Evolutionary conservation across 179 eudicot genomes (phyloP), one percentile per base, ranked within the genome.

Genomic region (Drosera spatulata): DNA sequence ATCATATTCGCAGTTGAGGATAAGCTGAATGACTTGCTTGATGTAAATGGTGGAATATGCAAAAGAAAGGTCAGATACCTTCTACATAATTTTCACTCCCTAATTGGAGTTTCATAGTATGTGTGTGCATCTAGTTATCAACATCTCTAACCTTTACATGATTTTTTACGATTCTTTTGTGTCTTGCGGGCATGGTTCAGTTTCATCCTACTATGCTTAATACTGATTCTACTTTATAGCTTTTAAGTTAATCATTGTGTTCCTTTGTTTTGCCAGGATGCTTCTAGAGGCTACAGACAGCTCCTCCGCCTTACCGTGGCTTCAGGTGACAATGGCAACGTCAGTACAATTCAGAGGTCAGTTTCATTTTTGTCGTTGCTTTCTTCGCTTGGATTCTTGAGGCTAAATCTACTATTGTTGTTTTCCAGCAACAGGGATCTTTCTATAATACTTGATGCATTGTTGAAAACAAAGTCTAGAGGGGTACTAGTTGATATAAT

Each of bases 401-500:
- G 33, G 33, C 33, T 22, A 22, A 22, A 22, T 22, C 33, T 22
- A 22, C 33, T 22, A 0, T 22, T 22, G 33, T 22, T 22, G 33
- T 22, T 22, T 22, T 22, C 33, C 33, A 22, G 33, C 33, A 22
- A 22, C 33, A 22, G 33, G 33, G 33, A 22, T 22, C 33, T 22
- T 65, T 93, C 99, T 54, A 82, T 93, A 95, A 88, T 93, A 62
- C 94, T 93, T 68, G 99, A 82, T 70, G 99, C 96, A n/a, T 77
- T 93, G 61, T 66, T 86, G 81, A 86, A 86, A 76, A 88, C 39
- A 59, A 88, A 80, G 75, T 88, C 99, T 5, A 84, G 86, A 43
- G 80, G 80, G 55, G 93, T 93, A 77, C 85, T 93, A 77, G 71
- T 75, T 61, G 99, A 93, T 73, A 74, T 93, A 66, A 80, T 89